phyloP scores from a whole-genome alignment of 2,329 filamentous ascomycete genomes.

The Dothideomycetidae sp. region DNA sequence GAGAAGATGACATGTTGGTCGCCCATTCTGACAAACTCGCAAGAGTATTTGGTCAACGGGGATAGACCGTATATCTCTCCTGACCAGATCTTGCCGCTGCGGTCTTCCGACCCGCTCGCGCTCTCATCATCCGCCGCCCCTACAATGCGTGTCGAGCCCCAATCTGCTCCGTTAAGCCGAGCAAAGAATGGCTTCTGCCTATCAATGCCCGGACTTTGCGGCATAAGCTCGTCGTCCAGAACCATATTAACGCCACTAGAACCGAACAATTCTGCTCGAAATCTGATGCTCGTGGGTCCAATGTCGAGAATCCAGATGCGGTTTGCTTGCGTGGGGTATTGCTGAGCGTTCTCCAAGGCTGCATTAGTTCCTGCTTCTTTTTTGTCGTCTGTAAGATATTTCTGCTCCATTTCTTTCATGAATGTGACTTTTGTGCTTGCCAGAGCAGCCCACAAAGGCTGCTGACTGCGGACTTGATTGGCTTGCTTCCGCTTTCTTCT shows the following conservation, averaged over 20 bases:
- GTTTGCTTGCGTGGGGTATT: conserved; percentile 34
- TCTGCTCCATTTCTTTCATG: conserved; percentile 65
- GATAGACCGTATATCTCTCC: conserved; percentile 55
- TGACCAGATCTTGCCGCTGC: conserved; percentile 38
- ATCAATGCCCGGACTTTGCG: conserved; percentile 40
- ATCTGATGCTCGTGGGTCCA: conserved; percentile 62
- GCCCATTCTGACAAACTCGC: conserved; percentile 57
- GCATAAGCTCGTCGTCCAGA: conserved; percentile 25
- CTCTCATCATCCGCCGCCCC: conserved; percentile 31
- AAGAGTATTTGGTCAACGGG: conserved; percentile 61
- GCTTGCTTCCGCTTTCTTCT: conserved; percentile 87
- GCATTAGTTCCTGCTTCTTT: conserved; percentile 55
- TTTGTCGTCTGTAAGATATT: conserved; percentile 58
- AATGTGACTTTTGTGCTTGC: conserved; percentile 95
- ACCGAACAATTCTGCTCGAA: conserved; percentile 31
- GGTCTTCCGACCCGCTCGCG: conserved; percentile 22
- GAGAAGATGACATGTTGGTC: conserved; percentile 55
- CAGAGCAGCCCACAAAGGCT: conserved; percentile 86
- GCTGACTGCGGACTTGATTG: conserved; percentile 75
- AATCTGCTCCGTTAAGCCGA: conserved; percentile 62
- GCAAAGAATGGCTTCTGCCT: conserved; percentile 64
- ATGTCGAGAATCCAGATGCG: conserved; percentile 74
- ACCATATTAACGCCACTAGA: conserved; percentile 15
- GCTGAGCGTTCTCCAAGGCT: conserved; percentile 20
- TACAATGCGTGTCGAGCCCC: conserved; percentile 61